Evolutionary conservation across 2,329 filamentous ascomycete genomes (phyloP), one percentile per base, ranked within the genome.

Genomic region (Cladosporium sp.): DNA sequence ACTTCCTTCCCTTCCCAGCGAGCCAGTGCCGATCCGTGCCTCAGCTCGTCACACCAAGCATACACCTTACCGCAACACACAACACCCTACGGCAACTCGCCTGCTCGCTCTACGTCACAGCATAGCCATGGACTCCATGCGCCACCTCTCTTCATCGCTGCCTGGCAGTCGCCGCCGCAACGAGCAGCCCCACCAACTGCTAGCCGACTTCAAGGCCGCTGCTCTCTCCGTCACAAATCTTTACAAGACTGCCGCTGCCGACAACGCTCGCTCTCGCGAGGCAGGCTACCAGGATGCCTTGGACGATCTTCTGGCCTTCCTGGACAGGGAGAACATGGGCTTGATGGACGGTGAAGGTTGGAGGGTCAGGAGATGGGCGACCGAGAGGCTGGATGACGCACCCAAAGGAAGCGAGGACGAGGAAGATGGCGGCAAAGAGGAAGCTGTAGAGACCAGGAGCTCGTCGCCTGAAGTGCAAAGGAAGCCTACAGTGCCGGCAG

Each of bases 261-360:
- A 91, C 58, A 89, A 95, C 76, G 84, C 89, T 59, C 89, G 89
- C 73, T 88, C 92, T 56, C 88, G 91, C 59, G 81, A 86, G 60
- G 89, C 93, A 46, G 95, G 95, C 29, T 98, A 97, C 73, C 93
- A 97, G 77, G 93, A 98, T 75, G 96, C 93, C 44, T 82, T 99
- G 44, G 92, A 97, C 69, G 94, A 98, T 71, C 82, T 99, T 5
- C 81, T 97, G n/a, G 80, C 84, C 18, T 96, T 96, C 71, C 81
- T 98, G 63, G 93, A 98, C 76, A 90, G 87, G 74, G 89, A 93
- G 74, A 88, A 91, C 69, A 83, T 96, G 64, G 92, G 92, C 0
- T 76, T 95, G 14, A 86, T 85, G 57, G 91, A 95, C 77, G 91
- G 91, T 16, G 93, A 97, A 77, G 92, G 87, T 8, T 88, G 85